A percentile compares a stretch with the other conserved stretches of the same genome.
Conservation (phyloP, 2,329 filamentous ascomycete species). For the Colletotrichum paranaense region DNA sequence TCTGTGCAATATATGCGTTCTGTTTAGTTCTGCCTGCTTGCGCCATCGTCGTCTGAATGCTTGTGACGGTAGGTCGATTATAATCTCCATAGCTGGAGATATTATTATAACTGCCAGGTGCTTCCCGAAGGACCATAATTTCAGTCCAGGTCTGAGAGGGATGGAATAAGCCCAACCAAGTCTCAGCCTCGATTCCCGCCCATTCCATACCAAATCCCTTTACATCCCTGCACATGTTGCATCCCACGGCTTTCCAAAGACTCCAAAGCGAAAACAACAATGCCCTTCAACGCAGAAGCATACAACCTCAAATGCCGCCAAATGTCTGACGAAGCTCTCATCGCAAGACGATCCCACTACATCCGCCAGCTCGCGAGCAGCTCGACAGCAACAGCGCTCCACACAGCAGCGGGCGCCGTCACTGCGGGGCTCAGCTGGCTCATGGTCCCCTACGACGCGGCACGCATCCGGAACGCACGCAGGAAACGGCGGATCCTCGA, state of each 20-base stretch:
- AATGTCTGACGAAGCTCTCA: conserved; percentile 48
- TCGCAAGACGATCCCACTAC: conserved; percentile 51
- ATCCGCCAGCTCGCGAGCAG: conserved; percentile 53
- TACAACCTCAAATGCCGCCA: conserved; percentile 52
- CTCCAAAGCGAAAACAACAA: conserved; percentile 28
- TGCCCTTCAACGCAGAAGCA: conserved; percentile 54
- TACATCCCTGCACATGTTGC: not conserved
- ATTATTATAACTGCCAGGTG: not conserved
- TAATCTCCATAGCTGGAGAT: not conserved
- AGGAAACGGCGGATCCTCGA: conserved; percentile 56
- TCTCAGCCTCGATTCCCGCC: not conserved
- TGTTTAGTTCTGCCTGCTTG: not conserved
- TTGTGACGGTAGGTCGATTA: not conserved
- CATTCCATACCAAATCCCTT: not conserved
- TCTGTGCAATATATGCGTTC: not conserved
- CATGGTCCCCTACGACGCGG: conserved; percentile 39
- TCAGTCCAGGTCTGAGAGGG: not conserved
- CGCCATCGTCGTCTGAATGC: not conserved
- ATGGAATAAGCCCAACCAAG: not conserved
- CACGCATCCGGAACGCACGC: conserved; percentile 53
- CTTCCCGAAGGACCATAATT: not conserved
- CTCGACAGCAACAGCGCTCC: conserved; percentile 44
- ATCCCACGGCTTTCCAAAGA: not conserved
- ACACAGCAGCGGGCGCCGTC: conserved; percentile 52
- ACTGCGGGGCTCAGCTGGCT: conserved; percentile 40